These are phyloP conservation scores for Leishmania lainsoni DNA, from an alignment of 208 protist genomes.

Conservation along the genomic window DNA sequence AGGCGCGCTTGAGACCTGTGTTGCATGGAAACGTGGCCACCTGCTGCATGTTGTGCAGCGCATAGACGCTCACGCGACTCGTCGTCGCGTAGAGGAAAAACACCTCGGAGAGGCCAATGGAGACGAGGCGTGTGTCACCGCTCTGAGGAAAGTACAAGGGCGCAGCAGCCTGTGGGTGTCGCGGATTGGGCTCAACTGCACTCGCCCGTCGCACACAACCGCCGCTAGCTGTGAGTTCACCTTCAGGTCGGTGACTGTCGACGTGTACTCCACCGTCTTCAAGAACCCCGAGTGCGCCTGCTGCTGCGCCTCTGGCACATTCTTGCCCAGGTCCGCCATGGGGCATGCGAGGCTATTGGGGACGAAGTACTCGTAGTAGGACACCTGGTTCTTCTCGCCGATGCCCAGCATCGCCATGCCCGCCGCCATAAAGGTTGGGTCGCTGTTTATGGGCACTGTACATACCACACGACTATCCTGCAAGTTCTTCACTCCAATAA, in stretches of 20 bases:
- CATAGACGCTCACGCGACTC: constrained; percentile 82
- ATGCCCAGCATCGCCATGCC: constrained; percentile 86
- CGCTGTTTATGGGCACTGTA: constrained; percentile 77
- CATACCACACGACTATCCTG: constrained; percentile 67
- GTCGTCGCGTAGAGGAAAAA: constrained; percentile 94
- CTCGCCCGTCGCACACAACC: constrained; percentile 81
- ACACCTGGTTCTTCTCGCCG: constrained; percentile 74
- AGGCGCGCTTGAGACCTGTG: constrained; percentile 70
- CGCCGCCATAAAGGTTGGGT: constrained; percentile 87
- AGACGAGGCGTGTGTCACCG: constrained; percentile 65
- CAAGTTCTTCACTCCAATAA: constrained; percentile 86
- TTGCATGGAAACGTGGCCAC: constrained; percentile 83
- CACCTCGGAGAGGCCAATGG: constrained; percentile 85
- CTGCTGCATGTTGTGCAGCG: constrained; percentile 84
- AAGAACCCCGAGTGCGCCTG: constrained; percentile 48
- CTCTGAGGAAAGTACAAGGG: constrained; percentile 30
- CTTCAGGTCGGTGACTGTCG: constrained; percentile 64
- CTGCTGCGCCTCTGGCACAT: constrained; percentile 18
- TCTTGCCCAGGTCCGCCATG: constrained; percentile 7
- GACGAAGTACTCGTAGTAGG: constrained; percentile 87
- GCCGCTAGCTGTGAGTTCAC: constrained; percentile 85
- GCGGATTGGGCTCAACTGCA: constrained; percentile 86
- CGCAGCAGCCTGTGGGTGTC: constrained; percentile 28
- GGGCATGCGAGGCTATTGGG: constrained; percentile 44
- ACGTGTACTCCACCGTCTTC: constrained; percentile 78